Evolutionary conservation across 192 early-diverging fungal genomes (phyloP).

Genomic region (Backusella psychrophila): DNA sequence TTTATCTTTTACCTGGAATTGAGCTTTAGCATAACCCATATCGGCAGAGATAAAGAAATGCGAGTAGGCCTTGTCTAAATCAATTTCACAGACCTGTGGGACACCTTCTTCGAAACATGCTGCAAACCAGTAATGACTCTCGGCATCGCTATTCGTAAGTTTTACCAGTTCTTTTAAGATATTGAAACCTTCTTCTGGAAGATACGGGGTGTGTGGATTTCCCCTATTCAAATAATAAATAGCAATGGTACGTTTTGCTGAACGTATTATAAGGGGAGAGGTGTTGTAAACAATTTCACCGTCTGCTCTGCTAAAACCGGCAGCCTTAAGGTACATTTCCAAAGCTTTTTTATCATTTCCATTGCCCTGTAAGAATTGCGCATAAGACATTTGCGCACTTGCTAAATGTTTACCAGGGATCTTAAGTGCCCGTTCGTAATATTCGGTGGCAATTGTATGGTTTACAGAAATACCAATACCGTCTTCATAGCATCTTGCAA

Average conservation of each 20-base stretch:
- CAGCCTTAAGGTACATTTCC: conserved; percentile 23
- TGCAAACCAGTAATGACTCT: conserved; percentile 35
- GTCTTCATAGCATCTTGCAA: conserved; percentile 37
- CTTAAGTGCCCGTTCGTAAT: conserved; percentile 25
- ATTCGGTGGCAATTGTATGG: conserved; percentile 22
- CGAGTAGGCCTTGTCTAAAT: conserved; percentile 18
- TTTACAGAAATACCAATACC: conserved; percentile 34
- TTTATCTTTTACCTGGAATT: conserved; percentile 27
- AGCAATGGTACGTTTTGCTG: conserved; percentile 28
- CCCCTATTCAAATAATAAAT: conserved; percentile 27
- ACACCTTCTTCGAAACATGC: conserved; percentile 38
- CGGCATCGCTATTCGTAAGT: conserved; percentile 11
- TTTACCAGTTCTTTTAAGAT: conserved; percentile 20
- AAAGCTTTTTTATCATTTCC: conserved; percentile 25
- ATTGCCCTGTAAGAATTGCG: conserved; percentile 29
- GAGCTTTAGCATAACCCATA: conserved; percentile 25
- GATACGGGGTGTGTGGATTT: conserved; percentile 16
- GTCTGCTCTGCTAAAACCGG: neutral
- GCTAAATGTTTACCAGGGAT: conserved; percentile 1
- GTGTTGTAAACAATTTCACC: neutral
- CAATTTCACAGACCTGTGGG: neutral
- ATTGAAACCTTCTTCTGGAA: conserved; percentile 19
- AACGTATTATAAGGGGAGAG: neutral
- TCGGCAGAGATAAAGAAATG: conserved; percentile 27
- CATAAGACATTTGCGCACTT: conserved; percentile 25